Evolutionary conservation across 306 rosid species (phyloP).

Genomic region (Cicer pinnatifidum): DNA sequence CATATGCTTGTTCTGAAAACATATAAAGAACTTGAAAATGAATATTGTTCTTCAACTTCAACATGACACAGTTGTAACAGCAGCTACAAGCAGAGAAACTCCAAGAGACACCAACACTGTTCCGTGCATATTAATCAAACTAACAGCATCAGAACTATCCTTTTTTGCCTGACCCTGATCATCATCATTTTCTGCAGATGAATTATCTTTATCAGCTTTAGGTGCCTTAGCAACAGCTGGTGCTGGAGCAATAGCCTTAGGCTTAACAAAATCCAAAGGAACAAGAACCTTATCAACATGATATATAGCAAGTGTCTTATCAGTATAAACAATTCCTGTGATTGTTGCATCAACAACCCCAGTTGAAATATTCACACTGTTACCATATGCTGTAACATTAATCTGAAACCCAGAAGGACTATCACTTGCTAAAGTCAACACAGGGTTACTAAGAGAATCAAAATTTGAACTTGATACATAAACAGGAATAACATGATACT

Average conservation of each 20-base stretch:
- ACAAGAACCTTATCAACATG: slow-evolving; percentile 60
- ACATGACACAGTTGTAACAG: slow-evolving; percentile 5
- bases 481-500: slow-evolving; percentile 59
- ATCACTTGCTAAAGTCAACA: slow-evolving; percentile 62
- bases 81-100: slow-evolving; percentile 37
- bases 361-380: slow-evolving; percentile 60
- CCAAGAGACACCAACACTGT: slow-evolving; percentile 41
- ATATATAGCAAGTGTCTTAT: slow-evolving; percentile 65
- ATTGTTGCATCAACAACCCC: slow-evolving; percentile 62
- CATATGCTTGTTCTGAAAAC: slow-evolving; percentile 29
- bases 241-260: slow-evolving; percentile 58
- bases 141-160: slow-evolving; percentile 41
- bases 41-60: slow-evolving; percentile 12
- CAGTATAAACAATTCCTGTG: slow-evolving; percentile 62
- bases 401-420: slow-evolving; percentile 53
- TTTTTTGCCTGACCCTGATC: slow-evolving; percentile 36
- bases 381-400: slow-evolving; percentile 67
- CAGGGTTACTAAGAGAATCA: slow-evolving; percentile 65
- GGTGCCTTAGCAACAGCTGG: slow-evolving; percentile 51
- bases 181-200: slow-evolving; percentile 42
- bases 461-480: slow-evolving; percentile 62
- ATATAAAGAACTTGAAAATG: background rate
- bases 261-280: slow-evolving; percentile 59
- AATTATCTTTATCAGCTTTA: slow-evolving; percentile 53
- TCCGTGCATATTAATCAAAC: slow-evolving; percentile 31